A percentile compares a stretch with the other conserved stretches of the same genome.
Evolutionary conservation across 768 basidiomycete genomes (phyloP).

Genomic region (Strobilomyces dryophilus): DNA sequence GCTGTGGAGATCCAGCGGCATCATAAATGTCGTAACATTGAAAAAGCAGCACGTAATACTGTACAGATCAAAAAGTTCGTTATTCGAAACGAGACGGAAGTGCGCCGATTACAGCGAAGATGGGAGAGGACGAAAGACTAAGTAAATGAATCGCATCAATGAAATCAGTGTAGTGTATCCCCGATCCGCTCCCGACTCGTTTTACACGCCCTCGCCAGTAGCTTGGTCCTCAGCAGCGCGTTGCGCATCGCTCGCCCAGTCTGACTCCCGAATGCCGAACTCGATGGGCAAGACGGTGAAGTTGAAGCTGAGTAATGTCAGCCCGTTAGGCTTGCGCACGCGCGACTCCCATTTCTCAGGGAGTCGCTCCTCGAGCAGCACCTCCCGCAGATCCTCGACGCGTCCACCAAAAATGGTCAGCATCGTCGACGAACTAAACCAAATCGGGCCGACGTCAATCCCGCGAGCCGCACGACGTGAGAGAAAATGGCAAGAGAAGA

Average conservation of each 20-base stretch:
- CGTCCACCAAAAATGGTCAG: conserved; percentile 67
- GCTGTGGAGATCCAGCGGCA: neutral
- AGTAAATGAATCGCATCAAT: neutral
- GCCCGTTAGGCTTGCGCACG: conserved; percentile 47
- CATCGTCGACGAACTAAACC: conserved; percentile 57
- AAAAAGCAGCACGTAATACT: neutral
- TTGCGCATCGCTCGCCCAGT: conserved; percentile 16
- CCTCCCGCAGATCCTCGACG: conserved; percentile 46
- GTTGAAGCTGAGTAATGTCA: conserved; percentile 61
- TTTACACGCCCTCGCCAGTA: neutral
- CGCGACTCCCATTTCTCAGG: conserved; percentile 70
- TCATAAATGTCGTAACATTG: neutral
- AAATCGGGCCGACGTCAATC: neutral
- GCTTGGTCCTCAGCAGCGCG: neutral
- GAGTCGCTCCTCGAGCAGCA: conserved; percentile 65
- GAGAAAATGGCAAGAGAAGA: neutral
- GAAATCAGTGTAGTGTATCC: neutral
- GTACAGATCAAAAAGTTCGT: neutral
- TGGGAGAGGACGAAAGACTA: neutral
- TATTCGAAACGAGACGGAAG: neutral
- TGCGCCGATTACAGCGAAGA: neutral
- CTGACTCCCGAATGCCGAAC: conserved; percentile 14
- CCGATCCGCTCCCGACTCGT: neutral
- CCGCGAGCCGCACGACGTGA: neutral
- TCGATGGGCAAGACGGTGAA: conserved; percentile 24